Evolutionary conservation across 2,329 filamentous ascomycete genomes (phyloP), one percentile per base, ranked within the genome.

Genomic region (Colletotrichum aenigma): DNA sequence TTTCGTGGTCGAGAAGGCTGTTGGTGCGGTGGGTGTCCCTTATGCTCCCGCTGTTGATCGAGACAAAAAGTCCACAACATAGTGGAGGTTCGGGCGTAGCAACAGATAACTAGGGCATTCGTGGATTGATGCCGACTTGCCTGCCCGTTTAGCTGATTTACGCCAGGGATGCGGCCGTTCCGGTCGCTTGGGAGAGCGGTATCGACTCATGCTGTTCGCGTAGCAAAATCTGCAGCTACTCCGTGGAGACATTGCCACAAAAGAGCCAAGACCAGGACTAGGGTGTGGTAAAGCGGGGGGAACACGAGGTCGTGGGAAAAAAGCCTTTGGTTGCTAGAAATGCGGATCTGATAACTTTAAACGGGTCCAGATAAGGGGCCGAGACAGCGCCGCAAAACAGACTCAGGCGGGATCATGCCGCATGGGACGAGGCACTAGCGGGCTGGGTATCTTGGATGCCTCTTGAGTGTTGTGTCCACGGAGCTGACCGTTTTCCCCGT

Each of bases 291-390:
- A 30, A 72, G 56, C 64, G 32, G 64, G 56, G 68, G 24, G 24
- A 67, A 65, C 38, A 68, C 64, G 43, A 68, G 56, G 43, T 62
- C 21, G 36, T n/a, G 56, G 66, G 13, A 15, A 16, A 52, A 48
- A 30, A 68, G 30, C 55, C 38, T 58, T 52, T 18, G 4, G 13
- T 48, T 52, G 56, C 26, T 69, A 32, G 18, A 36, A 58, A n/a
- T 48, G 60, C 60, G 66, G 71, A 76, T 76, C 74, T 70, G 66
- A 76, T 76, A 76, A 71, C 74, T 71, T 34, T 71, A 56, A 70
- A 66, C 61, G 24, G 36, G 66, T 26, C 60, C 56, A 10, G 34
- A 18, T 28, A n/a, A 28, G 36, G 64, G 26, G 4, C 26, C 3
- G 28, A 18, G 32, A 62, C 13, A 3, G 24, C 43, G 56, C 70